These are phyloP conservation scores for Leccinum fibrillosum DNA, from an alignment of 768 basidiomycete species.

Conservation along the genomic window DNA sequence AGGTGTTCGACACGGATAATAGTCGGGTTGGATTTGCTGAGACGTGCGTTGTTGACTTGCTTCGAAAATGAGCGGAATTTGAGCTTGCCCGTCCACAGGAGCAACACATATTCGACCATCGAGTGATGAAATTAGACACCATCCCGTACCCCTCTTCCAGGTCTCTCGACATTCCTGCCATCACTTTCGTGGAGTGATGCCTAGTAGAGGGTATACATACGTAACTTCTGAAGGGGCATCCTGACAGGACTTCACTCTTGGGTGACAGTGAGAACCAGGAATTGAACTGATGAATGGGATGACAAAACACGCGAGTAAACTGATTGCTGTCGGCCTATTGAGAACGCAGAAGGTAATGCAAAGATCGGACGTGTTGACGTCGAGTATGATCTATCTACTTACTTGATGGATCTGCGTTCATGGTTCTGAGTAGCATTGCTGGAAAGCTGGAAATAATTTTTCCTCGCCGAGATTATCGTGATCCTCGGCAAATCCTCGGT, in stretches of 20 bases:
- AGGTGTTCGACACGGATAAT: background rate
- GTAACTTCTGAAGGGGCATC: background rate
- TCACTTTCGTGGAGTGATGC: conserved; percentile 8
- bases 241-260: background rate
- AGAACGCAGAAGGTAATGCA: no score
- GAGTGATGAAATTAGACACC: background rate
- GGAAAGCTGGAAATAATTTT: no score
- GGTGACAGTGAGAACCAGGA: background rate
- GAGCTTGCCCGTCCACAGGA: background rate
- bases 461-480: no score
- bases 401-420: no score
- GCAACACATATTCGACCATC: background rate
- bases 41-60: background rate
- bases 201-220: background rate
- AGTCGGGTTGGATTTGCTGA: background rate
- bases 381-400: no score
- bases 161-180: background rate
- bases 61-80: background rate
- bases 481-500: no score
- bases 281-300: background rate
- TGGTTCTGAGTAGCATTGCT: no score
- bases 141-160: background rate
- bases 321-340: background rate
- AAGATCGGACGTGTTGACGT: no score
- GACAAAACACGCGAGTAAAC: no score